Percentiles rank a stretch among this genome's conserved stretches.
These are phyloP conservation scores for Colletotrichum graminicola DNA, from an alignment of 2,329 filamentous ascomycete genomes.

Conservation along the genomic window DNA sequence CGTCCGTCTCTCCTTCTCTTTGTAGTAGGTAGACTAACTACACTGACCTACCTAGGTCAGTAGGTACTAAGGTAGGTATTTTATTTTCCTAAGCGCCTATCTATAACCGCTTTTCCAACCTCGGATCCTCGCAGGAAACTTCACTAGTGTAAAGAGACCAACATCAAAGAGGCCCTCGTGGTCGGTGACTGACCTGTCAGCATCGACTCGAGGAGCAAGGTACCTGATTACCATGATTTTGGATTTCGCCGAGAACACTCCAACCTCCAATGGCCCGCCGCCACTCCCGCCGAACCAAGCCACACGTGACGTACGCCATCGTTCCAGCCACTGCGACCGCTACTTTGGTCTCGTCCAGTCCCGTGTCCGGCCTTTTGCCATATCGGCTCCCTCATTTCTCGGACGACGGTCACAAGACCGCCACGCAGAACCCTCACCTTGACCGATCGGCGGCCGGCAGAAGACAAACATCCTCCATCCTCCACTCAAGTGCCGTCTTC, in stretches of 20 bases:
- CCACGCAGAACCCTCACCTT: constrained; percentile 33
- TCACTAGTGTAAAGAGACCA: not conserved
- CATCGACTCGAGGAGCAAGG: constrained; percentile 1
- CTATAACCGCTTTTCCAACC: constrained; percentile 9
- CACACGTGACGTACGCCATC: constrained; percentile 37
- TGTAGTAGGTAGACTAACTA: no score
- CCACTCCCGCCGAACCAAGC: constrained; percentile 21
- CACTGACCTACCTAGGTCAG: no score
- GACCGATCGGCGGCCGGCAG: constrained; percentile 37
- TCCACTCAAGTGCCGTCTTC: constrained; percentile 18
- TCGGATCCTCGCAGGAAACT: not conserved
- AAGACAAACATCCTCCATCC: not conserved
- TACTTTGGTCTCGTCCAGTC: constrained; percentile 1
- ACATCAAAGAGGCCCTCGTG: constrained; percentile 1
- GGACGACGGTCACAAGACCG: constrained; percentile 31
- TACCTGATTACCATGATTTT: not conserved
- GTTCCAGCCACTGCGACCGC: constrained; percentile 35
- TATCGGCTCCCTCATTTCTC: constrained; percentile 34
- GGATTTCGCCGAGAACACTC: constrained; percentile 12
- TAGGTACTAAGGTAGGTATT: no score
- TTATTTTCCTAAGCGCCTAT: not conserved
- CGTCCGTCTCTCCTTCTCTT: constrained; percentile 25
- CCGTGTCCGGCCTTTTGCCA: not conserved
- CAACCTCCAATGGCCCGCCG: constrained; percentile 13
- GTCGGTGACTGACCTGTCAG: not conserved